Percentiles rank a stretch among this genome's conserved stretches.
phyloP scores from a whole-genome alignment of 805 yeast species.

The Lipomyces orientalis region DNA sequence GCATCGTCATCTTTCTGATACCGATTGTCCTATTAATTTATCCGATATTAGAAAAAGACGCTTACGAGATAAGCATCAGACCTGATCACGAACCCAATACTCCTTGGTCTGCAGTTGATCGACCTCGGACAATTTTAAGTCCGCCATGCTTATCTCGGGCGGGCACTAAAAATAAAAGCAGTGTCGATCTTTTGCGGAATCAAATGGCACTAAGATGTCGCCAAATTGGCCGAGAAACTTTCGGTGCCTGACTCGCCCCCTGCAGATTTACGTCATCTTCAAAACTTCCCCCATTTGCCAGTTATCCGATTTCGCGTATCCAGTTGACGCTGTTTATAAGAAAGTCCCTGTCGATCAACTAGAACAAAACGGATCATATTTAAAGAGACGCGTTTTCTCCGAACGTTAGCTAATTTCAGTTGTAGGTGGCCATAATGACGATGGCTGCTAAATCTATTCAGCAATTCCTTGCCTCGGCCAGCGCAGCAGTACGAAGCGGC shows the following conservation, averaged over 20 bases:
- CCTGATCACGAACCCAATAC: conserved; percentile 37
- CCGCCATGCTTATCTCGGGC: conserved; percentile 27
- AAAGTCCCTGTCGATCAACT: too few relatives aligned
- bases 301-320: too few relatives aligned
- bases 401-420: not conserved
- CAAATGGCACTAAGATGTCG: not conserved
- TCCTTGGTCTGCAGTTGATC: conserved; percentile 40
- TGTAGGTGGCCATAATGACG: not conserved
- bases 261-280: not conserved
- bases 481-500: conserved; percentile 22
- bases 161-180: not conserved
- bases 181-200: not conserved
- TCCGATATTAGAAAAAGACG: not conserved
- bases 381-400: too few relatives aligned
- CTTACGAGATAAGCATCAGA: not conserved
- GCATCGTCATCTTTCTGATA: conserved; percentile 36
- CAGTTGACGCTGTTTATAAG: too few relatives aligned
- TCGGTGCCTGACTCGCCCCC: not conserved
- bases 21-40: conserved; percentile 33
- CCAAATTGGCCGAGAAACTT: not conserved
- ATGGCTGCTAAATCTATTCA: conserved; percentile 21
- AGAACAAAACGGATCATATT: too few relatives aligned
- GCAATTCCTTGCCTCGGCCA: conserved; percentile 26
- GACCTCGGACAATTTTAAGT: conserved; percentile 37
- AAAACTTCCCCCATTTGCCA: too few relatives aligned